Evolutionary conservation across 768 basidiomycete species (phyloP), one percentile per base, ranked within the genome.

Genomic region (Porpolomopsis calyptriformis): DNA sequence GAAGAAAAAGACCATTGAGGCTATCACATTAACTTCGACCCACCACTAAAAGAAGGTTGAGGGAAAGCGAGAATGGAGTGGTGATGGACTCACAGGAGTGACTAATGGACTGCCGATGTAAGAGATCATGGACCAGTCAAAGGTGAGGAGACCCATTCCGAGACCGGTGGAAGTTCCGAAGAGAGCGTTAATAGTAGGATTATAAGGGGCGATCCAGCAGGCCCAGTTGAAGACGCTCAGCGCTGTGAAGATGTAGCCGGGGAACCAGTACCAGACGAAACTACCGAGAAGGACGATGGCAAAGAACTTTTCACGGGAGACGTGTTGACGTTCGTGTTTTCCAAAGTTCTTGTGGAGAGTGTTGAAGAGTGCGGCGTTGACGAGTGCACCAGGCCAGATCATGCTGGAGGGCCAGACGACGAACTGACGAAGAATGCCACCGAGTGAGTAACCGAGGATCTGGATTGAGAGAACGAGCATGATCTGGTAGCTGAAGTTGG

Each of bases 311-410:
- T 86, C 78, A 29, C 91, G 77, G 23, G 78, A 77, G 53, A 91
- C 78, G 56, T 89, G 86, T 25, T 76, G 78, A 18, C 64, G 69
- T 25, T 87, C 81, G 29, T 69, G 63, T 57, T 74, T 75, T 46
- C 80, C 80, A 64, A 76, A 83, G 53, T 75, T 76, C 55, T 77
- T 77, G 69, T 92, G 88, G 36, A 92, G 76, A 9, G 89, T 88
- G 65, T 90, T 91, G 71, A 90, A 83, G 25, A 91, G 70, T 12
- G 87, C 85, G 16, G 78, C 80, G 60, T 81, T 85, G 57, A 88
- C 85, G 55, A 91, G 70, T 35, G 85, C 82, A 40, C 82, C 80
- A 16, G 88, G 88, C 85, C 87, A 91, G 62, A 91, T 83, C 85
- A 89, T 89, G 63, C 79, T 82, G 41, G 78, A 69, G 0, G 80